phyloP scores from a whole-genome alignment of 441 rosid genomes.

The Sinapis alba region DNA sequence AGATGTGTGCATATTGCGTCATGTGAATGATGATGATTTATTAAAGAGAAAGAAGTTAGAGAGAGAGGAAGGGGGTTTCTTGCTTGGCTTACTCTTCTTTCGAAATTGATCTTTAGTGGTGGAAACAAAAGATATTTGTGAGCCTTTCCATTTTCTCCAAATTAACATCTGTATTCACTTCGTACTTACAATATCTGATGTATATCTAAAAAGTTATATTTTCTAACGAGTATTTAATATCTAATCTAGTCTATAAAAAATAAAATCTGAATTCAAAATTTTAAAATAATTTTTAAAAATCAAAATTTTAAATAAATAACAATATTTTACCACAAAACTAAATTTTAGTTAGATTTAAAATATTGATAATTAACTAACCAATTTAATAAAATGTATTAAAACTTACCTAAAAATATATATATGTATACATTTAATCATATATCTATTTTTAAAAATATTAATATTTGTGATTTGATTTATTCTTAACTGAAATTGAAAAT shows the following conservation, averaged over 20 bases:
- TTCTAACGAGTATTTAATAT: not conserved
- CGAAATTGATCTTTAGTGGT: slow-evolving; percentile 5
- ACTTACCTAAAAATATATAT: not conserved
- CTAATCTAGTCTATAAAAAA: not conserved
- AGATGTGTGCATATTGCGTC: slow-evolving; percentile 51
- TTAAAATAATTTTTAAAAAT: too few species aligned
- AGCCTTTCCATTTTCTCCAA: too few species aligned
- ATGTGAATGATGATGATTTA: slow-evolving; percentile 66
- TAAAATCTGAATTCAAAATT: too few species aligned
- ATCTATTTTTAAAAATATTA: not conserved
- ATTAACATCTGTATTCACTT: too few species aligned
- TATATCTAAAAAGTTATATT: not conserved
- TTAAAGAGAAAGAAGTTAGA: slow-evolving; percentile 23
- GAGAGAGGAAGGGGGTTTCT: slow-evolving; percentile 8
- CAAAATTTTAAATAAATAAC: too few species aligned
- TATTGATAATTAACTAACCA: not conserved
- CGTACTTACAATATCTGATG: too few species aligned
- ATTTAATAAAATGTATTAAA: not conserved
- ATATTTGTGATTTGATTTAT: not conserved
- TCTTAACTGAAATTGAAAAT: not conserved
- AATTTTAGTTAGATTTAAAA: too few species aligned
- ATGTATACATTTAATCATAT: too few species aligned
- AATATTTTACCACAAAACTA: too few species aligned
- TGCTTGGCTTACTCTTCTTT: slow-evolving; percentile 37
- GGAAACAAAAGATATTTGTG: too few species aligned